A percentile compares a stretch with the other conserved stretches of the same genome.
phyloP scores from a whole-genome alignment of 129 eudicot species.

The carrot (Daucus carota) region DH1_v3.0 NC_030381.2:40663501-40664000 shows the following conservation, averaged over 20 bases:
- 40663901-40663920: too few species aligned
- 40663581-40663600: not conserved
- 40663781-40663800: not conserved
- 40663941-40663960: too few species aligned
- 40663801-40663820: too few species aligned
- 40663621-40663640: too few species aligned
- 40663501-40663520: not conserved
- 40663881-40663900: too few species aligned
- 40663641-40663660: not conserved
- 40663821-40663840: too few species aligned
- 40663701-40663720: not conserved
- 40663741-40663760: not conserved
- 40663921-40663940: too few species aligned
- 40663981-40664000: too few species aligned
- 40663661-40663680: not conserved
- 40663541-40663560: not conserved
- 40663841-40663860: too few species aligned
- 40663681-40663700: not conserved
- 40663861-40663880: too few species aligned
- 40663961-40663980: too few species aligned
- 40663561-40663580: not conserved
- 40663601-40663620: not conserved
- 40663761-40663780: conserved; percentile 1
- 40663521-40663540: not conserved
- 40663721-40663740: not conserved